These are phyloP conservation scores for Phyllosticta citriasiana DNA, from an alignment of 2,329 filamentous ascomycete genomes.

Conservation along the genomic window DNA sequence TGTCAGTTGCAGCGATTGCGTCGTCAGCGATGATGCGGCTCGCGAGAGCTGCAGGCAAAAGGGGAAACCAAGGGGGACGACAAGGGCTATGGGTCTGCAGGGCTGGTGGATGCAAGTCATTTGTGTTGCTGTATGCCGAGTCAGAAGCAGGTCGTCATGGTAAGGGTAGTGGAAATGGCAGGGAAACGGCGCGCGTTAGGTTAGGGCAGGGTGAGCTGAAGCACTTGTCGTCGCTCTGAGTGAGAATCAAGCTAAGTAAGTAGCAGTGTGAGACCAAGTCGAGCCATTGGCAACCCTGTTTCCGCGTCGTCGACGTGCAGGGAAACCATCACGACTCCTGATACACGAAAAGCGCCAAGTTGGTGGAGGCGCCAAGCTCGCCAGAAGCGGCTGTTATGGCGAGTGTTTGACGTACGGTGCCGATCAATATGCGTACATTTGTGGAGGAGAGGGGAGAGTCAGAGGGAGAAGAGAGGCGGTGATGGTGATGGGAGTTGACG, in stretches of 20 bases:
- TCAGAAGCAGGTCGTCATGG: background rate
- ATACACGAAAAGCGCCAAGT: background rate
- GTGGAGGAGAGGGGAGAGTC: background rate
- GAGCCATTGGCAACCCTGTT: background rate
- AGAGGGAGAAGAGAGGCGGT: too few relatives aligned
- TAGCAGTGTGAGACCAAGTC: background rate
- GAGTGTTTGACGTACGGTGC: background rate
- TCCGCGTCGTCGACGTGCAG: background rate
- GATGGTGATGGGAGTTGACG: too few relatives aligned
- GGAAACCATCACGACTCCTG: background rate
- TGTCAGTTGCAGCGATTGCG: background rate
- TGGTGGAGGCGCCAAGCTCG: background rate
- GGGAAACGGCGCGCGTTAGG: background rate
- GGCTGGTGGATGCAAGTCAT: background rate
- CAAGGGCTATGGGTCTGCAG: background rate
- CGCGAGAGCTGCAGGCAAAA: background rate
- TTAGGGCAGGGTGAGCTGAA: background rate
- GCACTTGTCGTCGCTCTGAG: background rate
- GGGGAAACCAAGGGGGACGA: background rate
- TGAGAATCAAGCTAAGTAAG: background rate
- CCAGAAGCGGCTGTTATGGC: background rate
- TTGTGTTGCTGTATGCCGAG: background rate
- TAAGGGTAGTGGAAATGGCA: background rate
- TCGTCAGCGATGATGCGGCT: background rate
- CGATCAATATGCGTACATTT: background rate